Evolutionary conservation across 2,329 filamentous ascomycete genomes (phyloP).

Genomic region (Monosporascus sp.): DNA sequence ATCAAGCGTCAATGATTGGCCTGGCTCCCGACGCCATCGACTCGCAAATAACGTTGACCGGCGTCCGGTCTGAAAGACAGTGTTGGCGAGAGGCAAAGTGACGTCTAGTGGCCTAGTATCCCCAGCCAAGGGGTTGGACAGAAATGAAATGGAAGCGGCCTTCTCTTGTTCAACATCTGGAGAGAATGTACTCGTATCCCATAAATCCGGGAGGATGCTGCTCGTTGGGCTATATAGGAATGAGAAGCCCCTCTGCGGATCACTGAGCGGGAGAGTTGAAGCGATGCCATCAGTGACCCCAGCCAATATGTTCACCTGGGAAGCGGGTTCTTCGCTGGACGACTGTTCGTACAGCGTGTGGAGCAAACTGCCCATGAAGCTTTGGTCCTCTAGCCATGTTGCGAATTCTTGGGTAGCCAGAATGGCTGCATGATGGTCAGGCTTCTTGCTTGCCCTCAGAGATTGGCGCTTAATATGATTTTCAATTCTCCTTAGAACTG

Average conservation of each 20-base stretch:
- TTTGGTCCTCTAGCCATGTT: constrained; percentile 40
- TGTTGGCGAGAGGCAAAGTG: constrained; percentile 68
- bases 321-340: neutral
- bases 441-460: neutral
- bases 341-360: constrained; percentile 12
- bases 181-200: constrained; percentile 28
- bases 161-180: constrained; percentile 25
- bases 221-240: constrained; percentile 41
- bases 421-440: constrained; percentile 40
- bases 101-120: constrained; percentile 26
- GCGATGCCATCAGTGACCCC: constrained; percentile 54
- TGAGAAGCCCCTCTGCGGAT: constrained; percentile 41
- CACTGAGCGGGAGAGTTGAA: constrained; percentile 26
- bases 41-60: constrained; percentile 52
- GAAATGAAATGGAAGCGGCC: constrained; percentile 37
- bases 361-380: constrained; percentile 34
- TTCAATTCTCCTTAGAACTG: neutral
- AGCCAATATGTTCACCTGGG: constrained; percentile 40
- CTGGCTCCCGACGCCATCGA: constrained; percentile 28
- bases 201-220: constrained; percentile 41
- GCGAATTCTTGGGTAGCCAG: constrained; percentile 45
- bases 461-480: neutral
- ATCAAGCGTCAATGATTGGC: constrained; percentile 18
- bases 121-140: constrained; percentile 25
- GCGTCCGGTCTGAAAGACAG: constrained; percentile 66